Evolutionary conservation across 345 rosid genomes (phyloP).

Genomic region (Kandelia obovata): DNA sequence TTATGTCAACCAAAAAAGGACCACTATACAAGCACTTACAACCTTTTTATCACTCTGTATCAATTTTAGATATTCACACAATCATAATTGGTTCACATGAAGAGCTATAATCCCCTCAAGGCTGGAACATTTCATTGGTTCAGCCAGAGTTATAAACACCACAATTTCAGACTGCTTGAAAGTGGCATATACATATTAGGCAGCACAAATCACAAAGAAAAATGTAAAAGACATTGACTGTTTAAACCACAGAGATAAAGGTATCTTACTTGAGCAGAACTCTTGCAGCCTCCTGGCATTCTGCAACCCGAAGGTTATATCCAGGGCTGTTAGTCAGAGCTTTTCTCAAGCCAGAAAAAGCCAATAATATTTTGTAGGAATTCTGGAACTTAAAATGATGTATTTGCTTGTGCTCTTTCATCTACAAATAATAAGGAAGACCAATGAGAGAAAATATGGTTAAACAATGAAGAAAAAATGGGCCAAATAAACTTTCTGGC

Average conservation of each 20-base stretch:
- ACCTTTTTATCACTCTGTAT: too few species aligned
- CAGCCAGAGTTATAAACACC: not conserved
- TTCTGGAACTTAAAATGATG: slow-evolving; percentile 37
- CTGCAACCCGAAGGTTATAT: slow-evolving; percentile 82
- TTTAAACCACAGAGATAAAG: not conserved
- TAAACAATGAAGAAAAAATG: not conserved
- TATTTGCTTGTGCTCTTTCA: slow-evolving; percentile 73
- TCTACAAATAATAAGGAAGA: slow-evolving; percentile 45
- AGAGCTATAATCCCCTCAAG: not conserved
- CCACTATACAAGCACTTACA: too few species aligned
- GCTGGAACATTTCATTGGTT: not conserved
- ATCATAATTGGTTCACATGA: too few species aligned
- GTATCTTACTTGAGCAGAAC: slow-evolving; percentile 63
- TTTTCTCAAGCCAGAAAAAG: slow-evolving; percentile 89
- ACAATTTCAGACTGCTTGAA: not conserved
- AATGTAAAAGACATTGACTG: not conserved
- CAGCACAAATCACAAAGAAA: slow-evolving; percentile 3
- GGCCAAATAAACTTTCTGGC: too few species aligned
- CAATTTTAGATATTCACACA: too few species aligned
- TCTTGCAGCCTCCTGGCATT: slow-evolving; percentile 91
- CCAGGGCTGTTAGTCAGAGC: slow-evolving; percentile 89
- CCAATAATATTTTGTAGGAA: slow-evolving; percentile 77
- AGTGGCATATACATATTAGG: not conserved
- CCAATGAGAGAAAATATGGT: slow-evolving; percentile 26
- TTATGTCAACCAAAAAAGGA: too few species aligned